Conservation (phyloP, 495 filamentous ascomycete genomes). For the Talaromyces trachyspermus region DNA sequence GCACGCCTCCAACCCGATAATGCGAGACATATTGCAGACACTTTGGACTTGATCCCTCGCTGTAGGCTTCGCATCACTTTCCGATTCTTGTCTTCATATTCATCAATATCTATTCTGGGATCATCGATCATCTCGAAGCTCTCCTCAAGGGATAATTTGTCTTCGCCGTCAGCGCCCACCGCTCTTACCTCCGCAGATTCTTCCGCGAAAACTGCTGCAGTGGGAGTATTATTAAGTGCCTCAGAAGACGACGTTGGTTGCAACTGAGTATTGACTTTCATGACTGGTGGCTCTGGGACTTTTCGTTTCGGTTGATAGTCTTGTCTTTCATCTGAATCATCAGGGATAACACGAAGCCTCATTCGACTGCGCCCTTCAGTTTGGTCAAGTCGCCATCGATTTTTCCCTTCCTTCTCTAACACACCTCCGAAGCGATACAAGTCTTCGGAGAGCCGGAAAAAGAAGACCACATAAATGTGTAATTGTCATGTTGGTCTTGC, state of each 20-base stretch:
- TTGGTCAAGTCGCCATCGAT: slow-evolving; percentile 86
- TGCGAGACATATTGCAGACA: slow-evolving; percentile 89
- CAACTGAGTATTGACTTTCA: slow-evolving; percentile 31
- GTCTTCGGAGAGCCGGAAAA: slow-evolving; percentile 67
- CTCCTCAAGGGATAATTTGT: slow-evolving; percentile 54
- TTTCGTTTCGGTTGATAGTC: slow-evolving; percentile 84
- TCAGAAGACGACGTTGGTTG: slow-evolving; percentile 26
- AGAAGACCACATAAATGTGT: slow-evolving; percentile 61
- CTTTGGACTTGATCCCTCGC: slow-evolving; percentile 88
- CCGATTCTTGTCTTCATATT: slow-evolving; percentile 92
- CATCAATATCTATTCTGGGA: slow-evolving; percentile 70
- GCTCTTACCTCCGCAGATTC: slow-evolving; percentile 19
- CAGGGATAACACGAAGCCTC: slow-evolving; percentile 77
- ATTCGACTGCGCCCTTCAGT: slow-evolving; percentile 95
- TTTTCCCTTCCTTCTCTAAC: slow-evolving; percentile 54
- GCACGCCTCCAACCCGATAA: slow-evolving; percentile 83
- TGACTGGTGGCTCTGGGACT: slow-evolving; percentile 38
- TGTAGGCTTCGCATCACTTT: slow-evolving; percentile 95
- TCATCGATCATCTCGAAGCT: slow-evolving; percentile 95
- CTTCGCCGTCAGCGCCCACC: slow-evolving; percentile 35
- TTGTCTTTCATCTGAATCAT: slow-evolving; percentile 56
- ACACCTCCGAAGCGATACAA: slow-evolving; percentile 71
- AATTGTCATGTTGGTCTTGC: slow-evolving; percentile 89
- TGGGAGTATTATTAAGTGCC: slow-evolving; percentile 29
- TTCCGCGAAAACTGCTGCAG: slow-evolving; percentile 12